phyloP scores from a whole-genome alignment of 2,329 filamentous ascomycete species.

The Tolypocladium endophyticum region DNA sequence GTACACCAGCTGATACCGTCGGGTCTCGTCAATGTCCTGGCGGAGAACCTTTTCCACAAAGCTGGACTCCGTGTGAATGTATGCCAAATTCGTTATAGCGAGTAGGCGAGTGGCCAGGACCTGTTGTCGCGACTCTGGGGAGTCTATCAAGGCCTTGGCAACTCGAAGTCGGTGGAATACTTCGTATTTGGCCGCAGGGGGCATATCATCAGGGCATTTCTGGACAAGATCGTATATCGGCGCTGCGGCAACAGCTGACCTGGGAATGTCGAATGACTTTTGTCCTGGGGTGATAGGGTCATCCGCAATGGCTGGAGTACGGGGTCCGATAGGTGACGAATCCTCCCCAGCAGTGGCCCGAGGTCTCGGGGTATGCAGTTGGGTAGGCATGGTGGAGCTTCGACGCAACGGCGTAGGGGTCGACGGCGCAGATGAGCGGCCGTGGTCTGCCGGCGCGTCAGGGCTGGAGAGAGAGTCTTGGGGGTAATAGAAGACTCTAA shows the following conservation, averaged over 20 bases:
- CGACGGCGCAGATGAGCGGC: slow-evolving; percentile 40
- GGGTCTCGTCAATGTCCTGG: slow-evolving; percentile 80
- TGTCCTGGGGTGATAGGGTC: slow-evolving; percentile 30
- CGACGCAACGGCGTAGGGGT: slow-evolving; percentile 71
- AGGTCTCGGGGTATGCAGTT: slow-evolving; percentile 32
- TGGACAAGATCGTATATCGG: slow-evolving; percentile 47
- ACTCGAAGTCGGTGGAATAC: slow-evolving; percentile 72
- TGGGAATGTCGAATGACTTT: slow-evolving; percentile 55
- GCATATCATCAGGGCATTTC: slow-evolving; percentile 52
- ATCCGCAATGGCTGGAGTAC: slow-evolving; percentile 27
- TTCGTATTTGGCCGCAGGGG: slow-evolving; percentile 68
- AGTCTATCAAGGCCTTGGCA: slow-evolving; percentile 66
- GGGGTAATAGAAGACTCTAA: slow-evolving; percentile 73
- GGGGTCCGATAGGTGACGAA: slow-evolving; percentile 37
- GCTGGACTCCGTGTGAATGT: slow-evolving; percentile 72
- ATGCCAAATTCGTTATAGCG: slow-evolving; percentile 82
- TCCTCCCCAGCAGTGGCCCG: slow-evolving; percentile 25
- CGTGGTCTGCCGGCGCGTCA: slow-evolving; percentile 12
- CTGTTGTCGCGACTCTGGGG: slow-evolving; percentile 57
- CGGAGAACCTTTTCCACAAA: slow-evolving; percentile 81
- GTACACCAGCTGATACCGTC: slow-evolving; percentile 79
- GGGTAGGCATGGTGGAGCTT: slow-evolving; percentile 43
- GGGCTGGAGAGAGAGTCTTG: slow-evolving; percentile 16
- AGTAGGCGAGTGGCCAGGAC: slow-evolving; percentile 74
- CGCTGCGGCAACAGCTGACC: slow-evolving; percentile 38